These are phyloP conservation scores for Microbotryum scabiosae DNA, from an alignment of 1,284 basidiomycete species.

Conservation along the genomic window DNA sequence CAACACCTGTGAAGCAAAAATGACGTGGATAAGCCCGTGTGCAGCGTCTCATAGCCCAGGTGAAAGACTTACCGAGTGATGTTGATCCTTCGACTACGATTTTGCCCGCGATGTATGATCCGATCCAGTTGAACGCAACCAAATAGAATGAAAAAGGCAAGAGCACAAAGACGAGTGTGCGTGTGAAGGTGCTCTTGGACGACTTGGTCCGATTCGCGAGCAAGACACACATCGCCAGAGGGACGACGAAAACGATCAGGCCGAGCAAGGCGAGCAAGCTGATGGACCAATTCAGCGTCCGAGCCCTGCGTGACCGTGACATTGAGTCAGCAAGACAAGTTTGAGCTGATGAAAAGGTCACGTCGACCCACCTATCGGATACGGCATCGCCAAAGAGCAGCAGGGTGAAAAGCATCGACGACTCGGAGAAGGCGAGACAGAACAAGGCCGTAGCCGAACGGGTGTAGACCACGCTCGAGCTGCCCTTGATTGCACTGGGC, in stretches of 20 bases:
- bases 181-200: constrained; percentile 2
- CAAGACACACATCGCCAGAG: constrained; percentile 31
- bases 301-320: constrained; percentile 21
- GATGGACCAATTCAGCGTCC: constrained; percentile 36
- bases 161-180: constrained; percentile 31
- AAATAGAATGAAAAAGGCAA: constrained; percentile 35
- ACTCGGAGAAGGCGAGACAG: constrained; percentile 37
- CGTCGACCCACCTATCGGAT: constrained; percentile 22
- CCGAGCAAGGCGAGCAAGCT: constrained; percentile 33
- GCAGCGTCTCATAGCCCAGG: no score
- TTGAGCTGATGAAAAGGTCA: neutral
- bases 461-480: constrained; percentile 13
- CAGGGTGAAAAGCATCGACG: constrained; percentile 36
- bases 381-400: constrained; percentile 35
- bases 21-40: neutral
- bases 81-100: constrained; percentile 34
- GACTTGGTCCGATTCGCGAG: constrained; percentile 27
- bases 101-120: constrained; percentile 29
- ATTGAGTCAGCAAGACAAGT: neutral
- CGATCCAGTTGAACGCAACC: constrained; percentile 34
- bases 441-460: constrained; percentile 32
- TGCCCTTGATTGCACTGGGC: neutral
- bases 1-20: constrained; percentile 25
- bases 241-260: constrained; percentile 35
- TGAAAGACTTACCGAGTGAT: constrained; percentile 25